Percentiles rank a stretch among this genome's conserved stretches.
phyloP scores from a whole-genome alignment of 768 basidiomycete species.

The Tylopilus cervinicoccineus region DNA sequence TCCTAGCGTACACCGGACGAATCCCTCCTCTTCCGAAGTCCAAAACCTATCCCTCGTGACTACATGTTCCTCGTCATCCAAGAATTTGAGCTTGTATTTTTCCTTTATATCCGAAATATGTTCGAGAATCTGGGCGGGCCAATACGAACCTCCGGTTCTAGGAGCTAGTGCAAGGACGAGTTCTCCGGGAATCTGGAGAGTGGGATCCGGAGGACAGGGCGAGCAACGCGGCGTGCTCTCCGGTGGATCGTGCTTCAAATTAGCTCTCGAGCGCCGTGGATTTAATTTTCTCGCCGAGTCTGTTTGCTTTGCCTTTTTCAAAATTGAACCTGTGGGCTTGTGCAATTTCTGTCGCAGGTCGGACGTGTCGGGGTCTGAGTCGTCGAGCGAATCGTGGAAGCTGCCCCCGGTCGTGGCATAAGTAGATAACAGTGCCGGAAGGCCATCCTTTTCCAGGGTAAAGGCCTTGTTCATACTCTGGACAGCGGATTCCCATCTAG shows the following conservation, averaged over 20 bases:
- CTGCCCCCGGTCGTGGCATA: constrained; percentile 21
- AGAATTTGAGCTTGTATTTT: constrained; percentile 55
- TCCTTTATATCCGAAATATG: constrained; percentile 41
- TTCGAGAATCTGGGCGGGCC: constrained; percentile 61
- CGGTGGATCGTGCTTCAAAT: constrained; percentile 11
- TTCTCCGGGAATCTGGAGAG: constrained; percentile 64
- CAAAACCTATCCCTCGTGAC: constrained; percentile 52
- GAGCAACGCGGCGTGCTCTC: constrained; percentile 11
- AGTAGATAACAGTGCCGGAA: constrained; percentile 39
- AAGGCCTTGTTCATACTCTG: constrained; percentile 41
- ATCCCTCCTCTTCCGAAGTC: constrained; percentile 54
- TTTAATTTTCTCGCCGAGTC: constrained; percentile 15
- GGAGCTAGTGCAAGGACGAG: constrained; percentile 48
- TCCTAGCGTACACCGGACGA: constrained; percentile 62
- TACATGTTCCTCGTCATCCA: constrained; percentile 47
- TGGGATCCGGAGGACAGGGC: constrained; percentile 44
- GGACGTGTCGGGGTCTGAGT: constrained; percentile 19
- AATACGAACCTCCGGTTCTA: constrained; percentile 40
- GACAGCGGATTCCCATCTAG: constrained; percentile 47
- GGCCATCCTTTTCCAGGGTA: constrained; percentile 43
- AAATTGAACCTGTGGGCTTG: not conserved
- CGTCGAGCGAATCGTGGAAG: constrained; percentile 26
- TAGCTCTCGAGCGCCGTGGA: constrained; percentile 16
- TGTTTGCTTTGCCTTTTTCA: constrained; percentile 7
- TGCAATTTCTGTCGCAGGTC: constrained; percentile 4